Evolutionary conservation across 495 filamentous ascomycete genomes (phyloP).

Genomic region (Lichina pygmaea): DNA sequence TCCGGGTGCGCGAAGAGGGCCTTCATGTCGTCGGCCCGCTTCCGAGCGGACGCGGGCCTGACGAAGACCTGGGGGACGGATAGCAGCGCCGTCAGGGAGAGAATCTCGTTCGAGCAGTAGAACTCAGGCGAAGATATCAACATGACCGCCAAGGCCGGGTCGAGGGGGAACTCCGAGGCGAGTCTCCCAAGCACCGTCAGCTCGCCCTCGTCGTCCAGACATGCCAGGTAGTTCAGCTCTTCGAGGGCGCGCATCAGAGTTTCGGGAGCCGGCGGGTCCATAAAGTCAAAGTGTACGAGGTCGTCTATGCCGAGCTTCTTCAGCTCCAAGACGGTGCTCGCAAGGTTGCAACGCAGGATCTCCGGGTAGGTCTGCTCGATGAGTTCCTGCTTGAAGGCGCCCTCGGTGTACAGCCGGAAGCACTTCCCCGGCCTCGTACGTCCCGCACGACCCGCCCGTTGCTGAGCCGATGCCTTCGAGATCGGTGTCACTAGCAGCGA

Average conservation of each 20-base stretch:
- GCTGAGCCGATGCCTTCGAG: conserved; percentile 93
- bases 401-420: conserved; percentile 90
- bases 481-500: conserved; percentile 89
- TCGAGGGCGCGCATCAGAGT: conserved; percentile 96
- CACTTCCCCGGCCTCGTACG: conserved; percentile 95
- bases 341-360: conserved; percentile 77
- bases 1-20: conserved; percentile 72
- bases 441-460: conserved; percentile 93
- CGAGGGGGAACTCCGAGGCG: conserved; percentile 87
- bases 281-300: conserved; percentile 91
- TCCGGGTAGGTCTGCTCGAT: conserved; percentile 94
- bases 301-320: conserved; percentile 95
- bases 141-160: conserved; percentile 92
- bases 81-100: conserved; percentile 80
- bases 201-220: conserved; percentile 86
- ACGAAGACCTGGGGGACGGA: conserved; percentile 91
- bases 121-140: conserved; percentile 92
- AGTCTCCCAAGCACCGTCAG: conserved; percentile 63
- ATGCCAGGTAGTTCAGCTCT: conserved; percentile 91
- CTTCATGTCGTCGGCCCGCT: conserved; percentile 97
- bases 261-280: conserved; percentile 96
- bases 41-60: conserved; percentile 54
- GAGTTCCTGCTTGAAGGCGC: conserved; percentile 90
- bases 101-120: conserved; percentile 94
- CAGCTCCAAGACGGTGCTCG: conserved; percentile 81